phyloP scores from a whole-genome alignment of 495 filamentous ascomycete species.

The Neurospora cerealis region DNA sequence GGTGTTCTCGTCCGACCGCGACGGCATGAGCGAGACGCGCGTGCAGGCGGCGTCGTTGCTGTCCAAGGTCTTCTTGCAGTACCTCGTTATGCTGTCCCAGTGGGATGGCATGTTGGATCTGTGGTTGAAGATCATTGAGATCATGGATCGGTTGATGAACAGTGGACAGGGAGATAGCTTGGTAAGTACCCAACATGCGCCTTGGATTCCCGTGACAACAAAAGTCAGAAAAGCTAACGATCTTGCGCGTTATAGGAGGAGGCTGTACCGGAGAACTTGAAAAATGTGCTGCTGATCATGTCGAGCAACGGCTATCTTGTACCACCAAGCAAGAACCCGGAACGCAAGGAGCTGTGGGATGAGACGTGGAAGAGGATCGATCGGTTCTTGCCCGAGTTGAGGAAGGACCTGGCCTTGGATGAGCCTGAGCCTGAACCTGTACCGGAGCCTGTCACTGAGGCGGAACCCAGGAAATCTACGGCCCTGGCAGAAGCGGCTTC shows the following conservation, averaged over 20 bases:
- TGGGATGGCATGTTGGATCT: constrained; percentile 89
- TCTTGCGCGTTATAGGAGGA: constrained; percentile 53
- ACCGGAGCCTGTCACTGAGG: not conserved
- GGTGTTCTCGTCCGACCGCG: constrained; percentile 82
- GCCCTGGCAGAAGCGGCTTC: not conserved
- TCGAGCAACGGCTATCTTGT: constrained; percentile 77
- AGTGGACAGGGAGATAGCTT: constrained; percentile 86
- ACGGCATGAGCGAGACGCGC: constrained; percentile 91
- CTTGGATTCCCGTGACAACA: not conserved
- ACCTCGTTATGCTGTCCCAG: constrained; percentile 72
- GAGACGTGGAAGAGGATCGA: constrained; percentile 87
- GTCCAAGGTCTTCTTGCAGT: constrained; percentile 93
- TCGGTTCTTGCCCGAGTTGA: constrained; percentile 74
- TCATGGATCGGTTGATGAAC: constrained; percentile 95
- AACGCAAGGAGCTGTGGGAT: constrained; percentile 54
- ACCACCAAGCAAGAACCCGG: constrained; percentile 51
- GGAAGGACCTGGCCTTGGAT: constrained; percentile 39
- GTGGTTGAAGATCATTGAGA: constrained; percentile 86
- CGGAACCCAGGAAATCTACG: not conserved
- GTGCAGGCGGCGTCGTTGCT: constrained; percentile 85
- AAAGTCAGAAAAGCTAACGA: constrained; percentile 10
- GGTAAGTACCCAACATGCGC: constrained; percentile 39
- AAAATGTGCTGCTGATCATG: constrained; percentile 97
- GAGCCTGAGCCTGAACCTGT: constrained; percentile 12
- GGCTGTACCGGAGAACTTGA: constrained; percentile 89